phyloP scores from a whole-genome alignment of 257 asterid genomes.

The Anisodus tanguticus region DNA sequence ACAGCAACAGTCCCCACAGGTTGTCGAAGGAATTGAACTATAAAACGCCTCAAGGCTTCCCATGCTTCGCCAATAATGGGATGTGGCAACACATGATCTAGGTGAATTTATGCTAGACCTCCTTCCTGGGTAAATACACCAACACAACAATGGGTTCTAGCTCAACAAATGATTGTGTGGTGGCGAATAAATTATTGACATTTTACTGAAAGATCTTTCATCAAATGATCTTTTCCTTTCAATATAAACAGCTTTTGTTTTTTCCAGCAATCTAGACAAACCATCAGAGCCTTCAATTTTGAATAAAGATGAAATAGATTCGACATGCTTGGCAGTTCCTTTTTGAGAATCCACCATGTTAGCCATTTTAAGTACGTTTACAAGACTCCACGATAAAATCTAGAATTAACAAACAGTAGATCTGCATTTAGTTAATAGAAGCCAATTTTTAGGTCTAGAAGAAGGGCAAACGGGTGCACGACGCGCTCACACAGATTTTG shows the following conservation, averaged over 20 bases:
- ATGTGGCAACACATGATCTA: constrained; percentile 35
- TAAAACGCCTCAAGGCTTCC: constrained; percentile 73
- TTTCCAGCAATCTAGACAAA: constrained; percentile 57
- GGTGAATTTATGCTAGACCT: no score
- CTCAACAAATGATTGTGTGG: constrained; percentile 50
- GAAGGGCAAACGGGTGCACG: no score
- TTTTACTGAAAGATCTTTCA: constrained; percentile 65
- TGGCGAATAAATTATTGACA: constrained; percentile 61
- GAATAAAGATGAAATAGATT: constrained; percentile 57
- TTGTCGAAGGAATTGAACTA: constrained; percentile 70
- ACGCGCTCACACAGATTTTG: no score
- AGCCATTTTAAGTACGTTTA: constrained; percentile 47
- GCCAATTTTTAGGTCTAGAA: background rate
- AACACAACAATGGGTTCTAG: background rate
- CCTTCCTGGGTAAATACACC: no score
- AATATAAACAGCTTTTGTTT: constrained; percentile 55
- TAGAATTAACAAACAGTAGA: background rate
- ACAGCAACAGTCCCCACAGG: constrained; percentile 92
- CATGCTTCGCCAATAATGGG: constrained; percentile 83
- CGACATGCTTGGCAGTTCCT: constrained; percentile 52
- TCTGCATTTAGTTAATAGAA: constrained; percentile 33
- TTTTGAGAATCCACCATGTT: constrained; percentile 45
- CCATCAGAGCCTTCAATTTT: constrained; percentile 65
- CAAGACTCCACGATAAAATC: background rate
- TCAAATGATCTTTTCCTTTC: constrained; percentile 87